Conservation (phyloP, 139 green algal genomes). For the Picochlorum sp. region DNA sequence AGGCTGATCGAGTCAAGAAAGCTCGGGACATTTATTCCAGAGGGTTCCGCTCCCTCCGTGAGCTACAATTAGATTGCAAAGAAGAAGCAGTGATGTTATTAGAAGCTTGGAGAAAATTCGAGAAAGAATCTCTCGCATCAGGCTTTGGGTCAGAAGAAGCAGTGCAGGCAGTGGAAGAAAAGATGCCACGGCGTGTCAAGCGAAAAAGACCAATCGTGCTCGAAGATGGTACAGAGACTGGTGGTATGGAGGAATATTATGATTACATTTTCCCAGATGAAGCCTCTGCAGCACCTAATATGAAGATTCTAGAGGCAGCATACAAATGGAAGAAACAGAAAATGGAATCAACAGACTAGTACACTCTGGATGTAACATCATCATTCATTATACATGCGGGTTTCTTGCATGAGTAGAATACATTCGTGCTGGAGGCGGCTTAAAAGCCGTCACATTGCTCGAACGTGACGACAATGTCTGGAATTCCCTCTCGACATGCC, state of each 20-base stretch:
- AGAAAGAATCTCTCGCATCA: slow-evolving; percentile 43
- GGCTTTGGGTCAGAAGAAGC: slow-evolving; percentile 5
- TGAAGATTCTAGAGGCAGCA: slow-evolving; percentile 93
- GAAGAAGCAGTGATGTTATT: slow-evolving; percentile 94
- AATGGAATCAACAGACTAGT: slow-evolving; percentile 9
- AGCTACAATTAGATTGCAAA: slow-evolving; percentile 75
- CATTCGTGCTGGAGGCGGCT: slow-evolving; percentile 1
- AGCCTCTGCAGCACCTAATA: slow-evolving; percentile 63
- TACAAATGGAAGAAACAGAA: slow-evolving; percentile 87
- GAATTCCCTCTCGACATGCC: slow-evolving; percentile 34
- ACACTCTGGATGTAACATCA: not conserved
- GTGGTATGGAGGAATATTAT: slow-evolving; percentile 85
- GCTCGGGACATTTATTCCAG: slow-evolving; percentile 58
- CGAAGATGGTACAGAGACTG: slow-evolving; percentile 59
- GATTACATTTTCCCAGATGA: slow-evolving; percentile 83
- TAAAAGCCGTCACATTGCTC: not conserved
- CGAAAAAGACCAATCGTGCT: slow-evolving; percentile 73
- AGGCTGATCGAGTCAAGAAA: slow-evolving; percentile 28
- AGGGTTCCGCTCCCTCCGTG: slow-evolving; percentile 50
- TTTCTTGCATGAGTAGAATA: not conserved
- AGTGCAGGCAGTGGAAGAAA: slow-evolving; percentile 54
- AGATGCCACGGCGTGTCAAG: slow-evolving; percentile 92
- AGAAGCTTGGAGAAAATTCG: slow-evolving; percentile 78
- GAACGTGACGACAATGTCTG: slow-evolving; percentile 3
- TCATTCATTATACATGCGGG: not conserved